Percentiles rank a stretch among this genome's conserved stretches.
Conservation (phyloP, 2,329 filamentous ascomycete genomes). For the Colletotrichum lentis region DNA sequence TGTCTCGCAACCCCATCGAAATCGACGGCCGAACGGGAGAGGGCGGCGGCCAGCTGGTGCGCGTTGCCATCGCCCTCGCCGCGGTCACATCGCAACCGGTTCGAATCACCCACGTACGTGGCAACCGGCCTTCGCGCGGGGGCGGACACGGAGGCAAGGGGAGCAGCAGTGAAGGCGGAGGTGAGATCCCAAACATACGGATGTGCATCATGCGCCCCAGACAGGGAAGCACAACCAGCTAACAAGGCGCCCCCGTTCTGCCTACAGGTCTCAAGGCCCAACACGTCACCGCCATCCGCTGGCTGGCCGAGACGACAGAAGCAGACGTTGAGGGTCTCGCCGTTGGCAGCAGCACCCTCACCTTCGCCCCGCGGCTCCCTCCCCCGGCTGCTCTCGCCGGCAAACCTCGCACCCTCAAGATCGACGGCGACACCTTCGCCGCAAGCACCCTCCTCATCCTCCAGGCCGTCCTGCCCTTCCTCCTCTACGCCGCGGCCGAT, state of each 20-base stretch:
- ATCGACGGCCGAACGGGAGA: slow-evolving; percentile 67
- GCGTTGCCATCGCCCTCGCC: slow-evolving; percentile 64
- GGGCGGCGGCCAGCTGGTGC: slow-evolving; percentile 68
- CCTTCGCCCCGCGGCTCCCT: slow-evolving; percentile 54
- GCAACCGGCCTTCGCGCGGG: slow-evolving; percentile 53
- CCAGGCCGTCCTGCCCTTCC: slow-evolving; percentile 67
- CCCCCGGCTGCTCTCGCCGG: slow-evolving; percentile 50
- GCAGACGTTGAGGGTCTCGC: slow-evolving; percentile 60
- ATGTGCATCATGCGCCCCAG: neutral
- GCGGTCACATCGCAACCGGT: slow-evolving; percentile 64
- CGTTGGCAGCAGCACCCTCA: slow-evolving; percentile 60
- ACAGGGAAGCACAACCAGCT: neutral
- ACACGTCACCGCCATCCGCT: slow-evolving; percentile 65
- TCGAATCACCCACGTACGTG: slow-evolving; percentile 63
- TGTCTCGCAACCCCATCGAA: slow-evolving; percentile 49
- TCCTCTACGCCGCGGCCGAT: slow-evolving; percentile 61
- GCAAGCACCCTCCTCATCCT: slow-evolving; percentile 66
- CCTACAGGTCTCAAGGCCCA: slow-evolving; percentile 65
- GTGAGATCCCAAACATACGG: neutral
- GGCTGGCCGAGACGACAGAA: slow-evolving; percentile 60
- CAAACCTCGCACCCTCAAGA: slow-evolving; percentile 53
- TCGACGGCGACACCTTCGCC: slow-evolving; percentile 59
- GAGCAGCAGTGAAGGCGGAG: slow-evolving; percentile 21
- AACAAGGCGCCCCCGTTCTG: neutral
- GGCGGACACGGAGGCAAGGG: slow-evolving; percentile 43